Base-by-base conservation (phyloP, 352 stramenopile species). In the Blastocystis sp. region DNA sequence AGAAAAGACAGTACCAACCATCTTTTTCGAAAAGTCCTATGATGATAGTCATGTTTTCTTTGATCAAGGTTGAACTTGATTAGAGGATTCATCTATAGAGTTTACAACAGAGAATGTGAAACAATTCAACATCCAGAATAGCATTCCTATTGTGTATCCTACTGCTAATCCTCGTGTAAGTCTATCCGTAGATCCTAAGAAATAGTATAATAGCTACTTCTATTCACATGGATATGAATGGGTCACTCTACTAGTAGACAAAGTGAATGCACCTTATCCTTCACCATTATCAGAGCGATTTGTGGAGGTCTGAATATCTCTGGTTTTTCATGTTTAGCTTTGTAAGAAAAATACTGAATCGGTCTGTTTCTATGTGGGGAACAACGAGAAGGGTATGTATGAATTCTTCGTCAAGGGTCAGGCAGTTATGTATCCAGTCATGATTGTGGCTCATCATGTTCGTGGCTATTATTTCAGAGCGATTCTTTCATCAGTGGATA, bases 391-490 rank as follows among this genome's bases (percentile, higher is more conserved):
- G 29, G 14, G 39, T 19, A 14, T 75, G n/a, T 75, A 75, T 29
- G 37, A 75, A n/a, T 49, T 49, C 29, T 75, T 56, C 63, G 19
- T 52, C 1, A 19, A 19, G 63, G 37, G 37, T 54, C 32, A 27
- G 63, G 52, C n/a, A 19, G 11, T 54, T 39, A 32, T 24, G 11
- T 75, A 75, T 54, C 63, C 63, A 46, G 16, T 7, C 4, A 27
- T 75, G 21, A 19, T 75, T 3, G 14, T 54, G 2, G 63, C 51
- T 24, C 63, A 21, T n/a, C 63, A 42, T 24, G 37, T 54, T 9
- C 63, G 63, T 16, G 63, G 63, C 6, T 75, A 75, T 19, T 46
- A 75, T 46, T 75, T 75, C 63, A 43, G 37, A 54, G n/a, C 49
- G 3, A 32, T 49, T 24, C 37, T 49, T 6, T 24, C 29, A 46